These are phyloP conservation scores for Magnaporthiopsis incrustans DNA, from an alignment of 2,329 filamentous ascomycete species.

Conservation along the genomic window DNA sequence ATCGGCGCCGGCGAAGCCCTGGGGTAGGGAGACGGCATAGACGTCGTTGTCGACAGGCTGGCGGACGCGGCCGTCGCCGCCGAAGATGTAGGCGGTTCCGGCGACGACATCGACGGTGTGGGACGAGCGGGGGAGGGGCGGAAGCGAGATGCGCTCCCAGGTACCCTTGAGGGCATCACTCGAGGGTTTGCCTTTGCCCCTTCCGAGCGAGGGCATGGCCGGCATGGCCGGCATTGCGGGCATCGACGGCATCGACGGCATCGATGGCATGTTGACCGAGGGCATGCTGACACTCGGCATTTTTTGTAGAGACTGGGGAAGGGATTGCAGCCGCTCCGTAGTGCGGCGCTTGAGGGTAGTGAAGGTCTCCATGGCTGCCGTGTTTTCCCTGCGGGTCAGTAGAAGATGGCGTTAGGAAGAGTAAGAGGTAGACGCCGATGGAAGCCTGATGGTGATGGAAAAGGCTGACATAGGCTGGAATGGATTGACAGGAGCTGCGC, in stretches of 20 bases:
- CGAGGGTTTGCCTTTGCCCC: slow-evolving; percentile 6
- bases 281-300: slow-evolving; percentile 7
- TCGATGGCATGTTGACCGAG: slow-evolving; percentile 8
- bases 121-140: slow-evolving; percentile 61
- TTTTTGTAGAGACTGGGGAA: slow-evolving; percentile 34
- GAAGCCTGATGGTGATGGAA: too few species aligned
- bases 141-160: slow-evolving; percentile 50
- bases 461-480: too few species aligned
- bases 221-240: not conserved
- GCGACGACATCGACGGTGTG: slow-evolving; percentile 58
- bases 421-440: too few species aligned
- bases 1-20: slow-evolving; percentile 48
- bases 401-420: too few species aligned
- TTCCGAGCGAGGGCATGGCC: slow-evolving; percentile 5
- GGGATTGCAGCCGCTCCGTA: slow-evolving; percentile 41
- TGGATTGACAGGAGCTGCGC: too few species aligned
- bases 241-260: slow-evolving; percentile 17
- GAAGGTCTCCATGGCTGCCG: slow-evolving; percentile 41
- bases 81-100: slow-evolving; percentile 57
- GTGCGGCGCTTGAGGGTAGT: slow-evolving; percentile 45
- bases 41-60: slow-evolving; percentile 65
- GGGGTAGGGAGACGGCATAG: slow-evolving; percentile 55
- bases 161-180: slow-evolving; percentile 41
- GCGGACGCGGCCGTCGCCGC: slow-evolving; percentile 58
- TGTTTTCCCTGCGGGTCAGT: too few species aligned